phyloP scores from a whole-genome alignment of 169 alveolate genomes.

The Theileria parva region DNA sequence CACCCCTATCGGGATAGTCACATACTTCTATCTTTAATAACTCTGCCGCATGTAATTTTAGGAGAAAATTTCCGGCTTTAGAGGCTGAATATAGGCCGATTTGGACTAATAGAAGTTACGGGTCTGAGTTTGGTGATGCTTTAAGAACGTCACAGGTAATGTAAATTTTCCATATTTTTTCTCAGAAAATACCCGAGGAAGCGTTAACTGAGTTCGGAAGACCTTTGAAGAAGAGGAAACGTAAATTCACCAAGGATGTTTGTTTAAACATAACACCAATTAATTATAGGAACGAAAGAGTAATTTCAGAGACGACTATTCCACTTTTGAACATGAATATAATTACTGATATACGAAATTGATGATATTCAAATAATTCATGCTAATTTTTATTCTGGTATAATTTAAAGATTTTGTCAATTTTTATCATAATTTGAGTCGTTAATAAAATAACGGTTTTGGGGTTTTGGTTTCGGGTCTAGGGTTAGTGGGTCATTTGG shows the following conservation, averaged over 20 bases:
- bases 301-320: conserved; percentile 47
- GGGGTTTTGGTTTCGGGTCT: background rate
- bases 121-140: conserved; percentile 82
- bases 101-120: conserved; percentile 77
- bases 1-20: background rate
- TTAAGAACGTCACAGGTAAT: conserved; percentile 43
- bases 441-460: background rate
- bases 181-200: conserved; percentile 26
- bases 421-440: background rate
- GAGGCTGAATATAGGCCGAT: conserved; percentile 71
- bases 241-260: conserved; percentile 26
- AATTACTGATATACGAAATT: conserved; percentile 10
- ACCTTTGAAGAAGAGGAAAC: conserved; percentile 35
- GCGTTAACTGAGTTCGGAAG: conserved; percentile 48
- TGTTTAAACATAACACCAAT: background rate
- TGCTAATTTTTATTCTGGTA: too few relatives aligned
- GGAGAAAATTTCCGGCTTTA: conserved; percentile 70
- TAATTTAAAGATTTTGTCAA: background rate
- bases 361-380: background rate
- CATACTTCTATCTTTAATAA: background rate
- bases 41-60: background rate
- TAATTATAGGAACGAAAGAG: conserved; percentile 8
- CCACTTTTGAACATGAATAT: conserved; percentile 32
- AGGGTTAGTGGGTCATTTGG: background rate
- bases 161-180: background rate